Conservation (phyloP, 805 yeast genomes). For the Candida montana region DNA sequence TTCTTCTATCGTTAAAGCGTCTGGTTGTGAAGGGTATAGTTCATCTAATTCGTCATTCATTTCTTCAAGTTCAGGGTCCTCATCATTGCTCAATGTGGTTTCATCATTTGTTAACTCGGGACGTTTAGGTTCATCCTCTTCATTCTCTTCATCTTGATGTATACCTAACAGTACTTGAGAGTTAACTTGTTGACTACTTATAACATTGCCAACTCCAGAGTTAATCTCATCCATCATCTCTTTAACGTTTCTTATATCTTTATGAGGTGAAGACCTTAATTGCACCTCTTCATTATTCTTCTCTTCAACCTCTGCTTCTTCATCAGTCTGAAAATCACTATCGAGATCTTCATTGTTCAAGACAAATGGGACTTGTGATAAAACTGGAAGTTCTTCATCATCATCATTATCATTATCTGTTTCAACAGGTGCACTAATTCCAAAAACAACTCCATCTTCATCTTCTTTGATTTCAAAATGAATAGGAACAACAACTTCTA, state of each 20-base stretch:
- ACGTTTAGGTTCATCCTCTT: background rate
- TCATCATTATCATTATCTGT: background rate
- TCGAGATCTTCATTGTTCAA: conserved; percentile 16
- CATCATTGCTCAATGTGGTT: background rate
- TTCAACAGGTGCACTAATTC: background rate
- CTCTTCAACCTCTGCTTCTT: conserved; percentile 8
- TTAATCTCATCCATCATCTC: conserved; percentile 3
- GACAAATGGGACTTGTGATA: conserved; percentile 7
- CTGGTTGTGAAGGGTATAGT: conserved; percentile 26
- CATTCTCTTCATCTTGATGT: background rate
- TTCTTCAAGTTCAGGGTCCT: conserved; percentile 11
- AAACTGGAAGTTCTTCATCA: background rate
- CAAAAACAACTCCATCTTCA: background rate
- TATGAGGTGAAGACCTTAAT: conserved; percentile 13
- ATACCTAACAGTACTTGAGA: too few relatives aligned
- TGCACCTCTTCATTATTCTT: conserved; percentile 1
- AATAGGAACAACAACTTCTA: conserved; percentile 1
- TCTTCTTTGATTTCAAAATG: conserved; percentile 6
- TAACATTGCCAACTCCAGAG: too few relatives aligned
- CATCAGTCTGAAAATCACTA: conserved; percentile 6
- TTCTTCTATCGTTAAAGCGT: conserved; percentile 14
- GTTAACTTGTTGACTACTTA: background rate
- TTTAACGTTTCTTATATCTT: conserved; percentile 15
- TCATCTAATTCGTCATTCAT: conserved; percentile 25
- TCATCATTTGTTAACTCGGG: background rate